Evolutionary conservation across 1,284 basidiomycete species (phyloP), one percentile per base, ranked within the genome.

Genomic region (Fomitopsis schrenkii): DNA sequence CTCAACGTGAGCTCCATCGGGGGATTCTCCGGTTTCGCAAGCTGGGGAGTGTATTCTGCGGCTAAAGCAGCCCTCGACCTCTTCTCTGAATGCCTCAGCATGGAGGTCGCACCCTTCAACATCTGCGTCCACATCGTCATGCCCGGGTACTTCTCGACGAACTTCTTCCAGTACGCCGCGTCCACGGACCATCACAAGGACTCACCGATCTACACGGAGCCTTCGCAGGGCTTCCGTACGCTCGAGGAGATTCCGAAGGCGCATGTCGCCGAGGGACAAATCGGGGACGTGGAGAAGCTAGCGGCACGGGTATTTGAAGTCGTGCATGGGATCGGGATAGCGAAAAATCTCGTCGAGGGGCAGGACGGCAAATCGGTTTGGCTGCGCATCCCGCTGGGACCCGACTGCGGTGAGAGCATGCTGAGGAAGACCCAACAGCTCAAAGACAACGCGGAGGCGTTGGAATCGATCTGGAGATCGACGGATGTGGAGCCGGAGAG

Each of bases 121-220:
- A 68, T 75, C 48, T 67, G 67, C 38, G 71, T 68, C n/a, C 56
- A 69, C 44, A 66, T 67, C 55, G 62, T 76, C 59, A 59, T 65
- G 44, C 72, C 73, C 1, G 73, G 74, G 10, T 70, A 67, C 64
- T 74, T 75, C 65, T 68, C 68, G n/a, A 73, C 72, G 19, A 68
- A 67, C 59, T 69, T 72, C 62, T 59, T 72, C 46, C 46, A 60
- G 30, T 48, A 61, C 22, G 63, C 71, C 17, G 7, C 42, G 15
- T 57, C 57, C 15, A 35, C 60, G 28, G 58, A 56, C 45, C 40
- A 52, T 10, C 38, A 22, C n/a, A 44, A 59, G 38, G 15, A 46
- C 10, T 48, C 62, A 5, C 62, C 42, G 30, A 60, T 64, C 12
- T 73, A 74, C 62, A 63, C 65, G 10, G 68, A 69, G 41, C 58